Evolutionary conservation across 768 basidiomycete genomes (phyloP).

Genomic region (Panaeolus cyanescens): DNA sequence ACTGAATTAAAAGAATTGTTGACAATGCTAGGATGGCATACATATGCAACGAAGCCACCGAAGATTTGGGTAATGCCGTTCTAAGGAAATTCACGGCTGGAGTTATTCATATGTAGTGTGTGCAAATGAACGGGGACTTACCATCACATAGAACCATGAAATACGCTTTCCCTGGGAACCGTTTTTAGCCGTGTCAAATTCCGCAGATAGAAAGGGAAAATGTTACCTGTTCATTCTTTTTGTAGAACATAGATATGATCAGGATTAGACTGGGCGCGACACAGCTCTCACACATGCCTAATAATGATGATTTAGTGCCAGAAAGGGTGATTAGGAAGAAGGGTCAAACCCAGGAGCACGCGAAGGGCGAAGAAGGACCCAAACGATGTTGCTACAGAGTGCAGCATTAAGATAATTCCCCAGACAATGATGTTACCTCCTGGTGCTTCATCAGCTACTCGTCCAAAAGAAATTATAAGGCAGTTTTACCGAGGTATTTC

Average conservation of each 20-base stretch:
- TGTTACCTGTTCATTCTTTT: constrained; percentile 61
- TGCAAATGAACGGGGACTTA: constrained; percentile 15
- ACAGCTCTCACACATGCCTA: constrained; percentile 70
- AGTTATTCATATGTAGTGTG: neutral
- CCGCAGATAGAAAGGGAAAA: neutral
- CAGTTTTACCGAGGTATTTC: constrained; percentile 56
- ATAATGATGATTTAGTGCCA: neutral
- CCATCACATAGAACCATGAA: constrained; percentile 71
- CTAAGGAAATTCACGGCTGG: constrained; percentile 27
- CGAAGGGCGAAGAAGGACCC: constrained; percentile 64
- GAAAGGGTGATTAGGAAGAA: neutral
- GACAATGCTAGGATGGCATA: constrained; percentile 21
- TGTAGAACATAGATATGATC: constrained; percentile 69
- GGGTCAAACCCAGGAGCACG: constrained; percentile 53
- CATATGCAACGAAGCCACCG: constrained; percentile 67
- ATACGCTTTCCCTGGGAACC: constrained; percentile 51
- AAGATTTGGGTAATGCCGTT: constrained; percentile 61
- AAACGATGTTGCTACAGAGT: constrained; percentile 57
- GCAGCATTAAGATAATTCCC: constrained; percentile 62
- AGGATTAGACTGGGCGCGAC: constrained; percentile 65
- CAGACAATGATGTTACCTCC: constrained; percentile 62
- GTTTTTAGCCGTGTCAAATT: neutral
- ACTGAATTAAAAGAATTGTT: constrained; percentile 18
- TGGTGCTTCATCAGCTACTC: constrained; percentile 10
- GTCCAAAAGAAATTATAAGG: neutral